A percentile compares a stretch with the other conserved stretches of the same genome.
Conservation (phyloP, 495 filamentous ascomycete species). For the Hypoxylon crocopeplum region DNA sequence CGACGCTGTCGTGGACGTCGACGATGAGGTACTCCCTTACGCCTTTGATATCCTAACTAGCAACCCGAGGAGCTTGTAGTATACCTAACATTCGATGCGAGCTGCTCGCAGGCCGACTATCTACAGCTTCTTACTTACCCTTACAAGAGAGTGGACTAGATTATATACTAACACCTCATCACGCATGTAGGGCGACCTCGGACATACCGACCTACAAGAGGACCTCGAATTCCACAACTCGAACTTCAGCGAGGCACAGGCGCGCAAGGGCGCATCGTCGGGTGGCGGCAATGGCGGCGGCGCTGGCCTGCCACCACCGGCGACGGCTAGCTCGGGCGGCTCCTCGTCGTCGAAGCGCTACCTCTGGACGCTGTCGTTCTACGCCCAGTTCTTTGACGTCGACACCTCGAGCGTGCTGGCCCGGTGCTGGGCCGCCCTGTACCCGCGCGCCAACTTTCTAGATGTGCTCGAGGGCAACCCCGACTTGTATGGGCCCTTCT, state of each 20-base stretch:
- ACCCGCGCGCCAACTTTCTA: constrained; percentile 90
- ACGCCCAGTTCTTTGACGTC: constrained; percentile 97
- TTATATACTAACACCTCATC: neutral
- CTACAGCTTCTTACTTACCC: no score
- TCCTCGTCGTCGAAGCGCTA: constrained; percentile 71
- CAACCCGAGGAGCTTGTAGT: no score
- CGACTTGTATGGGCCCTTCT: constrained; percentile 93
- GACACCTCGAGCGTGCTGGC: constrained; percentile 86
- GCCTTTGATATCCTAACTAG: neutral
- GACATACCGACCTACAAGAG: constrained; percentile 96
- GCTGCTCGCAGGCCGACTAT: no score
- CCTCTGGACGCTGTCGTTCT: constrained; percentile 93
- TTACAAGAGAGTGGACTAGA: no score
- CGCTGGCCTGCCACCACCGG: constrained; percentile 70
- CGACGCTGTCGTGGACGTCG: constrained; percentile 96
- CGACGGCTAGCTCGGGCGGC: constrained; percentile 57
- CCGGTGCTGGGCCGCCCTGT: constrained; percentile 83
- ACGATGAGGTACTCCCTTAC: constrained; percentile 73
- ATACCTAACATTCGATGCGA: no score
- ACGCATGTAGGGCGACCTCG: constrained; percentile 82
- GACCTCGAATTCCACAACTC: constrained; percentile 99
- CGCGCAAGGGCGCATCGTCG: constrained; percentile 53
- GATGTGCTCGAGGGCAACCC: constrained; percentile 97
- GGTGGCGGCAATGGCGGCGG: constrained; percentile 35
- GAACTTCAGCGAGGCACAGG: constrained; percentile 63